Evolutionary conservation across 352 stramenopile species (phyloP), one percentile per base, ranked within the genome.

Genomic region (Phytophthora sp.): DNA sequence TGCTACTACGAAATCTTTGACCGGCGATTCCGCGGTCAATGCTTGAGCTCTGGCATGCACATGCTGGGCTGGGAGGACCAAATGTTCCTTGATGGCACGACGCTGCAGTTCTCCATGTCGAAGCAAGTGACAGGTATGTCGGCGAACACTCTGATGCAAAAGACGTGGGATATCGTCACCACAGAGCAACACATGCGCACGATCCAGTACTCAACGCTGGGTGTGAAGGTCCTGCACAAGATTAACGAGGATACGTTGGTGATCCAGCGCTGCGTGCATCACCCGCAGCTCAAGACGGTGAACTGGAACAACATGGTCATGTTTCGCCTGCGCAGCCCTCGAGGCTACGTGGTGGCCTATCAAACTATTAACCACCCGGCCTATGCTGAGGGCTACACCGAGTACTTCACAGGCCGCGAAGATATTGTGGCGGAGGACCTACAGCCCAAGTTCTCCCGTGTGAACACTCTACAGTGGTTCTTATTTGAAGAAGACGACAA

Each of bases 291-390:
- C 27, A 59, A 79, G 35, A 80, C 59, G 3, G 69, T 84, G 28
- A 77, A 73, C 52, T 84, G 74, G 53, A 77, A 77, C 38, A 78
- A 81, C 39, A 77, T 82, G 74, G 65, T 82, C 71, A 79, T 82
- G 70, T 82, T 82, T 43, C 73, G 69, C 6, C 53, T 77, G 23
- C 74, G 72, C 17, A 79, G 58, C 17, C 67, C 72, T 18, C 63
- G 69, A 0, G 74, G 74, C 10, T 83, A 80, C 26, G 65, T 80
- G 12, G 71, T 83, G n/a, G 74, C 74, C 17, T 83, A 83, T 50
- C 52, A 71, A 21, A 74, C 74, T 23, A 76, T 83, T 26, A 63
- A 79, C 31, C 72, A 83, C 20, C 72, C 68, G n/a, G 65, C 63
- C 23, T 65, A 70, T 26, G 68, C 61, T 32, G 44, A 70, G 63